Conservation (phyloP, 2,329 filamentous ascomycete species). For the Aspergillus calidoustus region DNA sequence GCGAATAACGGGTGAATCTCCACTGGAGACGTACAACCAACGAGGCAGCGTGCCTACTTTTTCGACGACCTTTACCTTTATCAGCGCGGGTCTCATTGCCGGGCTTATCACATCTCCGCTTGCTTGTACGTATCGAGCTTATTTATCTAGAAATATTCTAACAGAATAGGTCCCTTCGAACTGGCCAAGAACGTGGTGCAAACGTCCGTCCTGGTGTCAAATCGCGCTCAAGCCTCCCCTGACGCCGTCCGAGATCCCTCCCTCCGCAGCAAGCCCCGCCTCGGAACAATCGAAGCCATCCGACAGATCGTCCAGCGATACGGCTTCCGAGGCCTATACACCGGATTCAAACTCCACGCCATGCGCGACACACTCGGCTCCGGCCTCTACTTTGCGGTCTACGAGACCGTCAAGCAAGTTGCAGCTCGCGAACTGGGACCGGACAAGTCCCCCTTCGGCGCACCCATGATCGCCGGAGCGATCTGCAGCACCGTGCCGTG, state of each 20-base stretch:
- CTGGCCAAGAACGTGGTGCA: constrained; percentile 55
- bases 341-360: constrained; percentile 51
- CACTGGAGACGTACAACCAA: constrained; percentile 46
- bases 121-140: constrained; percentile 43
- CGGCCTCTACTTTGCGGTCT: constrained; percentile 53
- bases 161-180: constrained; percentile 49
- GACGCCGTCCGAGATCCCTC: constrained; percentile 39
- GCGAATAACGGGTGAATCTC: constrained; percentile 46
- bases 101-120: constrained; percentile 48
- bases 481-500: constrained; percentile 54
- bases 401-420: constrained; percentile 53
- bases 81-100: constrained; percentile 47
- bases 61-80: constrained; percentile 48
- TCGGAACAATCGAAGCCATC: constrained; percentile 49
- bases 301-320: constrained; percentile 49
- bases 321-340: constrained; percentile 51
- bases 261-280: constrained; percentile 43
- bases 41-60: constrained; percentile 48
- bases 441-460: constrained; percentile 49
- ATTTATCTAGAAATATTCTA: not conserved
- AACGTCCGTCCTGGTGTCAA: constrained; percentile 52
- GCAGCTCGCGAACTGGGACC: constrained; percentile 49
- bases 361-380: constrained; percentile 52
- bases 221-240: constrained; percentile 43
- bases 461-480: constrained; percentile 51